Evolutionary conservation across 345 rosid genomes (phyloP).

Genomic region (Brassica nigra): DNA sequence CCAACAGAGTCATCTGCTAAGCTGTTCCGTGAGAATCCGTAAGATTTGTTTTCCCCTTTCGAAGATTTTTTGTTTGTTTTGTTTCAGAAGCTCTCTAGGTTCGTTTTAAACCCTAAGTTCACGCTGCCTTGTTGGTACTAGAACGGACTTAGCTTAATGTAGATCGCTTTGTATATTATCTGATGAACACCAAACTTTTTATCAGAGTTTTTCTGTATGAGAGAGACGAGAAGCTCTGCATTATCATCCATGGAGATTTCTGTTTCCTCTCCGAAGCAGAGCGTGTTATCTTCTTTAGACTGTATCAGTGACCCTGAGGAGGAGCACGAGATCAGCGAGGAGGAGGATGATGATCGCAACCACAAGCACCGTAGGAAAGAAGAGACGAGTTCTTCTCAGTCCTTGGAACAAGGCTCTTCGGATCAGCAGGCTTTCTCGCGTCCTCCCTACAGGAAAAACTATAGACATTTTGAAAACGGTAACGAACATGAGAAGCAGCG

Average conservation of each 20-base stretch:
- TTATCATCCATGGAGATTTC: slow-evolving; percentile 46
- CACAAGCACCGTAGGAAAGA: slow-evolving; percentile 96
- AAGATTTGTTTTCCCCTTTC: slow-evolving; percentile 27
- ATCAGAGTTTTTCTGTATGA: slow-evolving; percentile 33
- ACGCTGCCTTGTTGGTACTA: not conserved
- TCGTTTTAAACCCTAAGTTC: slow-evolving; percentile 36
- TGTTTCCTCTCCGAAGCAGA: slow-evolving; percentile 66
- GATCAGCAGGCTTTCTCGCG: slow-evolving; percentile 63
- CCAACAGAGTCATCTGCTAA: slow-evolving; percentile 24
- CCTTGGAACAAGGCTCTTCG: slow-evolving; percentile 65
- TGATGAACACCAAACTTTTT: slow-evolving; percentile 23
- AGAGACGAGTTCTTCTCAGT: slow-evolving; percentile 72
- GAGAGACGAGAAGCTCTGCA: slow-evolving; percentile 31
- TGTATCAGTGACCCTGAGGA: slow-evolving; percentile 78
- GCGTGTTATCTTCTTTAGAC: slow-evolving; percentile 66
- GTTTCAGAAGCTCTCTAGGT: slow-evolving; percentile 28
- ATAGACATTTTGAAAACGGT: slow-evolving; percentile 68
- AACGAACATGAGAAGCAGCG: slow-evolving; percentile 67
- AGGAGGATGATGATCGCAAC: slow-evolving; percentile 97
- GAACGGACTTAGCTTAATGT: not conserved
- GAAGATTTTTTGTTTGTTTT: not conserved
- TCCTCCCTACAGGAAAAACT: slow-evolving; percentile 66
- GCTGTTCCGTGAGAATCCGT: slow-evolving; percentile 21
- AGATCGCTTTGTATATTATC: slow-evolving; percentile 4
- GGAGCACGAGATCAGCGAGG: slow-evolving; percentile 95